These are phyloP conservation scores for Heracleum sosnowskyi DNA, from an alignment of 129 eudicot genomes.

Conservation along the genomic window DNA sequence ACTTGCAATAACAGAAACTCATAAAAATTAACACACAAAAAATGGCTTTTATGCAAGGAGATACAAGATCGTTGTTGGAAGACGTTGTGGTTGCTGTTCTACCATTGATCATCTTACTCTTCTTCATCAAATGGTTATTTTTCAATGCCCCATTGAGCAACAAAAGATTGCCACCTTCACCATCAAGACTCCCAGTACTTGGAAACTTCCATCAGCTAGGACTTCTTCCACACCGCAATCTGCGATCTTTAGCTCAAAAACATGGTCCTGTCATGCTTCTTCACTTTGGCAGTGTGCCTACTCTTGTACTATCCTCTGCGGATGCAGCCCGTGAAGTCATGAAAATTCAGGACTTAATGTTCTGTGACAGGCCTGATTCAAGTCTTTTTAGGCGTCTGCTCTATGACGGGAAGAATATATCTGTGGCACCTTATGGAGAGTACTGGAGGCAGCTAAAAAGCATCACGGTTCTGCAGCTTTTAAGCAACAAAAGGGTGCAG, in stretches of 20 bases:
- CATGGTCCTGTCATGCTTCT: slow-evolving; percentile 36
- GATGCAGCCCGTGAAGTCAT: slow-evolving; percentile 27
- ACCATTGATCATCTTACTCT: neutral
- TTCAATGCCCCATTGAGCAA: neutral
- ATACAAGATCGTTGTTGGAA: neutral
- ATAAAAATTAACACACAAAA: too few species aligned
- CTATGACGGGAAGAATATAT: neutral
- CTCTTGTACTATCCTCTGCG: slow-evolving; percentile 29
- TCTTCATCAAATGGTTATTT: neutral
- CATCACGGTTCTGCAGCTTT: slow-evolving; percentile 8
- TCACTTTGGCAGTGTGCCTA: slow-evolving; percentile 26
- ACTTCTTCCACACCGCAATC: slow-evolving; percentile 25
- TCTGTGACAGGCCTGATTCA: slow-evolving; percentile 23
- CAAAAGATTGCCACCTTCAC: neutral
- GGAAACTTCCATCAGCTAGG: slow-evolving; percentile 41
- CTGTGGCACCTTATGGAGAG: slow-evolving; percentile 14
- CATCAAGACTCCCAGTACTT: neutral
- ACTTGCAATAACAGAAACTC: too few species aligned
- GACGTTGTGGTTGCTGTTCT: neutral
- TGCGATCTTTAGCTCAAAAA: slow-evolving; percentile 17
- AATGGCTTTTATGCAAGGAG: neutral
- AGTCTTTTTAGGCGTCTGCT: neutral
- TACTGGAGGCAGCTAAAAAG: slow-evolving; percentile 19
- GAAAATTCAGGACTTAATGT: slow-evolving; percentile 35
- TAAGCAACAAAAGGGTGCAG: slow-evolving; percentile 17